These are phyloP conservation scores for Vanrija pseudolonga DNA, from an alignment of 1,284 basidiomycete genomes.

Conservation along the genomic window DNA sequence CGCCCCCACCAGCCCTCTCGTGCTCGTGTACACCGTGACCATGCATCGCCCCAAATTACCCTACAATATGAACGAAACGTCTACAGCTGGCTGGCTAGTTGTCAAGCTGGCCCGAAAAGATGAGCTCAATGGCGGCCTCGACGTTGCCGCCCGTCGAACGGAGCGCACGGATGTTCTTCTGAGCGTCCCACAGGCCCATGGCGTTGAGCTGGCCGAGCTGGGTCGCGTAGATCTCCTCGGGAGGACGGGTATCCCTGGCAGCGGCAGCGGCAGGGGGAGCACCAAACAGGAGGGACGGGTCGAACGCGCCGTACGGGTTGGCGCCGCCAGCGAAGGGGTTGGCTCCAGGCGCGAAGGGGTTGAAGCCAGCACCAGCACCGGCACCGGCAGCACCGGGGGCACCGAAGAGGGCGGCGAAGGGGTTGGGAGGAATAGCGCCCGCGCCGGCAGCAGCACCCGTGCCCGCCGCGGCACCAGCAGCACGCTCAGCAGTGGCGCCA, in stretches of 20 bases:
- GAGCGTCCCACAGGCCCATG: constrained; percentile 74
- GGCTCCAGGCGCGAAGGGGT: constrained; percentile 31
- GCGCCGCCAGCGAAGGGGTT: constrained; percentile 6
- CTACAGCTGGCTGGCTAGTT: constrained; percentile 4
- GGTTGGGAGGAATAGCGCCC: constrained; percentile 4
- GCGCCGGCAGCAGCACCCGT: constrained; percentile 3
- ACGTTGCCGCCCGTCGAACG: constrained; percentile 85
- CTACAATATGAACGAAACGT: no score
- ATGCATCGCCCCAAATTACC: no score
- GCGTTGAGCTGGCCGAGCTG: constrained; percentile 57
- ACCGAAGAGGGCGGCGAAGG: constrained; percentile 10
- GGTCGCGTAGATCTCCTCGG: constrained; percentile 83
- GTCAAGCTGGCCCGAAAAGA: constrained; percentile 61
- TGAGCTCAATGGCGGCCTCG: constrained; percentile 84
- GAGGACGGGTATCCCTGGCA: constrained; percentile 61
- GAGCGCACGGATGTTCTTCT: constrained; percentile 82
- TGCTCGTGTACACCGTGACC: no score
- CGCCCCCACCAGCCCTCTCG: no score
- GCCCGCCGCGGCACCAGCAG: constrained; percentile 1
- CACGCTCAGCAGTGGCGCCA: neutral
- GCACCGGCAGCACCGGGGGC: constrained; percentile 5
- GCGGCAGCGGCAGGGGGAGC: constrained; percentile 31
- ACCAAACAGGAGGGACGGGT: constrained; percentile 55
- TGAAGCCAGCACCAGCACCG: constrained; percentile 19
- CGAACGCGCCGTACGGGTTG: constrained; percentile 31